phyloP scores from a whole-genome alignment of 805 yeast species.

The Sugiyamaella chiloensis region DNA sequence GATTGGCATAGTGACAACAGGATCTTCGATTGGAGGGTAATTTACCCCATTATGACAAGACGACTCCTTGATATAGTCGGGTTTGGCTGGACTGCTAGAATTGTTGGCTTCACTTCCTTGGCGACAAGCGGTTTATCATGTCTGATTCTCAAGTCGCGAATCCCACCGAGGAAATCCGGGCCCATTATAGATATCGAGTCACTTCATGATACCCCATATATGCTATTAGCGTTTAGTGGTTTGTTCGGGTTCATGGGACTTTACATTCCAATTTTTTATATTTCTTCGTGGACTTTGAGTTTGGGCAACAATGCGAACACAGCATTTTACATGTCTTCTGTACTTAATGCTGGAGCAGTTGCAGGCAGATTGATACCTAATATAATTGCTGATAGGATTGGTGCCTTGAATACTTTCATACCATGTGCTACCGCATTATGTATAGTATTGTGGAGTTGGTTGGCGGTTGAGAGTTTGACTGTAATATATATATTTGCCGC shows the following conservation, averaged over 20 bases:
- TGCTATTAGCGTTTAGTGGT: constrained; percentile 25
- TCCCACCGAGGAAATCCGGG: constrained; percentile 14
- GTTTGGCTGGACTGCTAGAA: constrained; percentile 47
- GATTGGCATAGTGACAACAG: constrained; percentile 41
- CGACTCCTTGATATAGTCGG: constrained; percentile 41
- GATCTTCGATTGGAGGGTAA: constrained; percentile 50
- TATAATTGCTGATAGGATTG: constrained; percentile 45
- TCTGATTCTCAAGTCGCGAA: constrained; percentile 20
- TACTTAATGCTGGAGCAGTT: constrained; percentile 38
- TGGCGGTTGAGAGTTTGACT: constrained; percentile 29
- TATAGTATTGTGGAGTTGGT: constrained; percentile 28
- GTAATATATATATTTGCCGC: constrained; percentile 32
- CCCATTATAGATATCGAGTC: constrained; percentile 10
- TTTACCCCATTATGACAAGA: constrained; percentile 46
- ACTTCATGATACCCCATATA: constrained; percentile 21
- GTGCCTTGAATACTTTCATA: constrained; percentile 43
- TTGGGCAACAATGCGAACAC: constrained; percentile 23
- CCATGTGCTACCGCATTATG: neutral
- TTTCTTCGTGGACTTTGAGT: constrained; percentile 31
- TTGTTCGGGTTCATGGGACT: constrained; percentile 32
- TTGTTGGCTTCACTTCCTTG: constrained; percentile 40
- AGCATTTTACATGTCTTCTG: constrained; percentile 32
- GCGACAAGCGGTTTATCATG: constrained; percentile 22
- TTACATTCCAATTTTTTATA: constrained; percentile 35
- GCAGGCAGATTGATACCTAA: constrained; percentile 53